Base-by-base conservation (phyloP, 306 rosid genomes). In the Pachyrhizus erosus region DNA sequence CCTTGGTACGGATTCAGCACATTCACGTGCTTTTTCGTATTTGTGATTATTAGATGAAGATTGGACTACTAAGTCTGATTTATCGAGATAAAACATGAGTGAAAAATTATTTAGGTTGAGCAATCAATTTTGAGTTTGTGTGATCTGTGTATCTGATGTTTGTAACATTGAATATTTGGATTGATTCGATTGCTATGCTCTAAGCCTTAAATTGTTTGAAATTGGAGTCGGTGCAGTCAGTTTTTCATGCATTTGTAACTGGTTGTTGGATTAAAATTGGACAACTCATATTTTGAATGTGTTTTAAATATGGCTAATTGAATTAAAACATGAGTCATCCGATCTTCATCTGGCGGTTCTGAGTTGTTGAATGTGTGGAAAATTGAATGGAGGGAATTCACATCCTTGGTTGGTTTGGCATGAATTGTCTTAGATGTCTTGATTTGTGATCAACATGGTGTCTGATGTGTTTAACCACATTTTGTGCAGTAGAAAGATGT, bases 141-240 rank as follows among this genome's bases (percentile, higher is more conserved):
- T n/a, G n/a, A n/a, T n/a, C n/a, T n/a, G n/a, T n/a, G n/a, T n/a
- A n/a, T n/a, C n/a, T n/a, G n/a, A n/a, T n/a, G n/a, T n/a, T n/a
- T n/a, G n/a, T n/a, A n/a, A n/a, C n/a, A n/a, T n/a, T n/a, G n/a
- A n/a, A n/a, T n/a, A n/a, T n/a, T n/a, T n/a, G n/a, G n/a, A n/a
- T n/a, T n/a, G n/a, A 34, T 69, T 79, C 76, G 73, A 62, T 83
- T 67, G 51, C 20, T 46, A 1, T 66, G 26, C 1, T 81, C 62
- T 17, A 29, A 27, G 66, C 21, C 40, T 78, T 73, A 70, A 18
- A 73, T 85, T 69, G 49, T 58, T 70, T 69, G 0, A 27, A 20
- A 54, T 14, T 20, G 8, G 13, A 20, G 13, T 20, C 61, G 0
- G 61, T 9, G 61, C 27, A 54, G 27, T 54, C 61, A 54, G 20